Conservation (phyloP, 2,329 filamentous ascomycete species). For the Penicillium sp. region DNA sequence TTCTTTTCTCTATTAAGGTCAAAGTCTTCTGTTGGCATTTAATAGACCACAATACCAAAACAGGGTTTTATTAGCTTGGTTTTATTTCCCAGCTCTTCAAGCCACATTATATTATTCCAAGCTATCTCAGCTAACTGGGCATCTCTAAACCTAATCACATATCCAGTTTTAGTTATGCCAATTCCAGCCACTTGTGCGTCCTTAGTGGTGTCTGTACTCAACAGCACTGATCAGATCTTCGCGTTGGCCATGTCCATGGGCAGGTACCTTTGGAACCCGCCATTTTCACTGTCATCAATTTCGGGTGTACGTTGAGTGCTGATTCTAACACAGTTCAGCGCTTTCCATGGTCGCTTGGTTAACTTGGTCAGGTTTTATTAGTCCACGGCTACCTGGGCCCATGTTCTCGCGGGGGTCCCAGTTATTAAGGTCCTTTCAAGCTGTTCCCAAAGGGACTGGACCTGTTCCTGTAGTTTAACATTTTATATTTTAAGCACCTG, state of each 20-base stretch:
- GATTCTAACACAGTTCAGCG: not conserved
- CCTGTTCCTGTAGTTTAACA: not conserved
- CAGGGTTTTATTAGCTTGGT: conserved; percentile 28
- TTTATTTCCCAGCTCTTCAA: conserved; percentile 26
- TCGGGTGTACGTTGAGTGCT: not conserved
- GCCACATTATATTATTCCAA: conserved; percentile 28
- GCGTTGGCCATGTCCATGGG: not conserved
- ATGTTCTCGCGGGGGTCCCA: not conserved
- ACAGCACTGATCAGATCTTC: not conserved
- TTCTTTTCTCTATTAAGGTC: not conserved
- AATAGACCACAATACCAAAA: conserved; percentile 25
- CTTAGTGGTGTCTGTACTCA: not conserved
- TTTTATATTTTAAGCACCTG: conserved; percentile 2
- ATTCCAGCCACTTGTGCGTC: conserved; percentile 27
- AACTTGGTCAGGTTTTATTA: not conserved
- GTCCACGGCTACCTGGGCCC: not conserved
- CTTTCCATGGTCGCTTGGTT: not conserved
- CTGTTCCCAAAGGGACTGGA: not conserved
- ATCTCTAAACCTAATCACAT: conserved; percentile 31
- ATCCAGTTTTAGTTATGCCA: conserved; percentile 28
- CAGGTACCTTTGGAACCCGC: not conserved
- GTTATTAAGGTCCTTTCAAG: not conserved
- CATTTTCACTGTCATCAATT: not conserved
- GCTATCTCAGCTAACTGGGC: conserved; percentile 23
- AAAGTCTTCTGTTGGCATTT: conserved; percentile 27